Base-by-base conservation (phyloP, 1,284 basidiomycete species). In the Pterula multifida region DNA sequence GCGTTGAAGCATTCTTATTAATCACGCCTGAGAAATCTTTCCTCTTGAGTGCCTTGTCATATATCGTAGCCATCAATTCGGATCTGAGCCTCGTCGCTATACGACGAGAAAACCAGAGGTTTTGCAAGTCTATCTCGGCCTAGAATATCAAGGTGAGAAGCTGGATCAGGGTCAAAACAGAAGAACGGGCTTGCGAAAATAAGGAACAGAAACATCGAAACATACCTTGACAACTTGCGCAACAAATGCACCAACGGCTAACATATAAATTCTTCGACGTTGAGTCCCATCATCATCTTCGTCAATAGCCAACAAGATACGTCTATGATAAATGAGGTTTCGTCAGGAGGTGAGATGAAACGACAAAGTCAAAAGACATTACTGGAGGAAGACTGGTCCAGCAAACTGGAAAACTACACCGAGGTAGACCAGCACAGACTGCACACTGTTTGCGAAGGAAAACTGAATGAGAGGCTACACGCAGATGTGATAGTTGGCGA, bases 31-130 rank as follows among this genome's bases (percentile, higher is more conserved):
- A 86, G 52, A 84, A 84, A 63, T 96, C 91, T 60, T 82, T 85
- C 23, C 90, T 72, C 61, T 85, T 85, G 36, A 96, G 68, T 0
- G 91, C 83, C 64, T 96, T 96, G 62, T 92, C 86, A 59, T 94
- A 97, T 50, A 97, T 86, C 0, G 85, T 71, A 0, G 85, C 76
- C 72, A 86, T 90, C 13, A 93, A 72, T 63, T 85, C 81, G 2
- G 78, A 72, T 15, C 84, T 77, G 21, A 87, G 76, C 21, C 87
- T 71, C 11, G 84, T 81, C 6, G 72, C 64, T 0, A 81, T 84
- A n/a, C 88, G 74, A 22, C 89, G 74, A 11, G 81, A 77, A 55
- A 77, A 79, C 82, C 85, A 91, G 1, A 92, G 68, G 60, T 90
- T 88, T 49, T 86, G 77, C 1, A 89, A 66, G 56, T 93, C 89